Conservation (phyloP, 805 yeast genomes). For the Wickerhamomyces subpelliculosus region DNA sequence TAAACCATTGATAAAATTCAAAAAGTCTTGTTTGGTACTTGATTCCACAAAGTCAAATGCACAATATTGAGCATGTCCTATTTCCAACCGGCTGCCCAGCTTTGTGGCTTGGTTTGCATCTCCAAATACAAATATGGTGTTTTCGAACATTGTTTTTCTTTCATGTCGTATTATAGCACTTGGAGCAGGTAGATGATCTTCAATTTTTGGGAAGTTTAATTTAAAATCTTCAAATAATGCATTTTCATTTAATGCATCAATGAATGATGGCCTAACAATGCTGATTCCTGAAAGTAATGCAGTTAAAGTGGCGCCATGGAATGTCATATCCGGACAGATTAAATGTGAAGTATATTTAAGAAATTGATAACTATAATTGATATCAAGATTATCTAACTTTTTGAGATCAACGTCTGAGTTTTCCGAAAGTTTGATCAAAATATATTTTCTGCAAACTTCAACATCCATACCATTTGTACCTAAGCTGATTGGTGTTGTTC, state of each 20-base stretch:
- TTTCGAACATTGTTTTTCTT: constrained; percentile 19
- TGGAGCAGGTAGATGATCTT: constrained; percentile 9
- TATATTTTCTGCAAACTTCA: no score
- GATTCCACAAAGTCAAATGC: neutral
- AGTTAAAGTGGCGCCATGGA: neutral
- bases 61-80: constrained; percentile 18
- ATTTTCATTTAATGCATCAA: constrained; percentile 9
- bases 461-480: no score
- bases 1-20: neutral
- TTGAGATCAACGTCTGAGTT: neutral
- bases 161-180: neutral
- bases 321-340: constrained; percentile 3
- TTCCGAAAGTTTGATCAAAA: no score
- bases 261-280: constrained; percentile 19
- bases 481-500: no score
- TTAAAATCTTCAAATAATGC: constrained; percentile 10
- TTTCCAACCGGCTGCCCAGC: constrained; percentile 17
- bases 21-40: neutral
- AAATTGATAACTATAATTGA: constrained; percentile 18
- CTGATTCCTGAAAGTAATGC: constrained; percentile 27
- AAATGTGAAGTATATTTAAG: constrained; percentile 19
- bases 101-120: constrained; percentile 16
- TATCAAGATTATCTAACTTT: constrained; percentile 20
- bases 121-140: constrained; percentile 19
- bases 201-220: constrained; percentile 18